Base-by-base conservation (phyloP, 2,329 filamentous ascomycete species). In the Fusarium verrucosum region DNA sequence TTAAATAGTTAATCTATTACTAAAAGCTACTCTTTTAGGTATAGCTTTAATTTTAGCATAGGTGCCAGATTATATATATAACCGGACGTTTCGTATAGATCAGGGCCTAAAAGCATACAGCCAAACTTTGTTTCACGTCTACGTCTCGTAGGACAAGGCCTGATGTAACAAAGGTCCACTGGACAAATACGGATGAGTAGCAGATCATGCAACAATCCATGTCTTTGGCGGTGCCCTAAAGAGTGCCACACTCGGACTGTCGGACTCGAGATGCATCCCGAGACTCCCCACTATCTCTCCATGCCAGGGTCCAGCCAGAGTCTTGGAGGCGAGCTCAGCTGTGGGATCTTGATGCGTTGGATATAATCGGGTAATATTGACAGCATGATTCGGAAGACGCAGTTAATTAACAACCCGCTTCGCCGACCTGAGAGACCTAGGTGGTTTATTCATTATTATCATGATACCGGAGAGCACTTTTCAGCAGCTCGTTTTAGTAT, bases 241-340 rank as follows among this genome's bases (percentile, higher is more conserved):
- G 33, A 40, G 33, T 37, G 46, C 61, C 65, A 65, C 59, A 37
- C 41, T 62, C 69, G 66, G 69, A 33, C 42, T 49, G 58, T 70
- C 69, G 69, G 69, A 47, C 41, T 54, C n/a, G 16, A 66, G 22
- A 42, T 45, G 40, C 19, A 26, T 38, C 40, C 69, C 69, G 69
- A 70, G 65, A 35, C 50, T 14, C 50, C 16, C 38, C 64, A 57
- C 64, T 20, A 23, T 26, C 26, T 30, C 36, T 41, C 45, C 37
- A 45, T 7, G 11, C 13, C 40, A 36, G 38, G 65, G 40, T 8
- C 19, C 13, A 10, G 16, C 50, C 37, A 17, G 61, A 43, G 40
- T 43, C 35, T 17, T 46, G 22, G 28, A 40, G 19, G 20, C 16
- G 46, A 42, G 9, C 26, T 4, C 14, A 30, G 13, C 13, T 30